Conservation (phyloP, 352 stramenopile species). For the Bremia lactucae region DNA sequence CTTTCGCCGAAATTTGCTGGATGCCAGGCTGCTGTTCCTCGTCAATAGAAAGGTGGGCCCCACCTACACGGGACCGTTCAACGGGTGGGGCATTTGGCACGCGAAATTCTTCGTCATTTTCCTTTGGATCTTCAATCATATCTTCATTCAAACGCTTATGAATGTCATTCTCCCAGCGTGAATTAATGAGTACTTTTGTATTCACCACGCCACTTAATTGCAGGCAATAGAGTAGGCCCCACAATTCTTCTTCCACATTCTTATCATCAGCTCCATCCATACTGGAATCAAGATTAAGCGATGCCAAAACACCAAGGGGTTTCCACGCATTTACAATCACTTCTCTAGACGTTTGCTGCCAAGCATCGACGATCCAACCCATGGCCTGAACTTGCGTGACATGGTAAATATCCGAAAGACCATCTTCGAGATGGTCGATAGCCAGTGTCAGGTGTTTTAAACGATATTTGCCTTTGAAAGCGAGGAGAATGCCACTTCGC, state of each 20-base stretch:
- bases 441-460: slow-evolving; percentile 77
- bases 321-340: slow-evolving; percentile 77
- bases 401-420: slow-evolving; percentile 62
- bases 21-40: slow-evolving; percentile 24
- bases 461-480: slow-evolving; percentile 82
- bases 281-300: slow-evolving; percentile 52
- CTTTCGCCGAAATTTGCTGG: slow-evolving; percentile 48
- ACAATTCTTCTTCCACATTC: slow-evolving; percentile 81
- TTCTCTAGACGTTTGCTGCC: slow-evolving; percentile 70
- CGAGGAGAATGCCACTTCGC: slow-evolving; percentile 66
- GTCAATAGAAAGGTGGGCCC: slow-evolving; percentile 19
- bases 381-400: slow-evolving; percentile 82
- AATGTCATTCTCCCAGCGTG: slow-evolving; percentile 82
- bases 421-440: slow-evolving; percentile 77
- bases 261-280: slow-evolving; percentile 60
- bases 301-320: slow-evolving; percentile 43
- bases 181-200: slow-evolving; percentile 83
- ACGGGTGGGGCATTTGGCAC: slow-evolving; percentile 42
- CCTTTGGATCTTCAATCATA: slow-evolving; percentile 76
- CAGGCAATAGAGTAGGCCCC: slow-evolving; percentile 76
- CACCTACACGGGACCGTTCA: slow-evolving; percentile 12
- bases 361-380: slow-evolving; percentile 77
- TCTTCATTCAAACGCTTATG: slow-evolving; percentile 84
- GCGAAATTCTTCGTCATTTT: slow-evolving; percentile 76
- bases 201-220: slow-evolving; percentile 78